Conservation (phyloP, 257 asterid genomes). For the Nicotiana undulata region DNA sequence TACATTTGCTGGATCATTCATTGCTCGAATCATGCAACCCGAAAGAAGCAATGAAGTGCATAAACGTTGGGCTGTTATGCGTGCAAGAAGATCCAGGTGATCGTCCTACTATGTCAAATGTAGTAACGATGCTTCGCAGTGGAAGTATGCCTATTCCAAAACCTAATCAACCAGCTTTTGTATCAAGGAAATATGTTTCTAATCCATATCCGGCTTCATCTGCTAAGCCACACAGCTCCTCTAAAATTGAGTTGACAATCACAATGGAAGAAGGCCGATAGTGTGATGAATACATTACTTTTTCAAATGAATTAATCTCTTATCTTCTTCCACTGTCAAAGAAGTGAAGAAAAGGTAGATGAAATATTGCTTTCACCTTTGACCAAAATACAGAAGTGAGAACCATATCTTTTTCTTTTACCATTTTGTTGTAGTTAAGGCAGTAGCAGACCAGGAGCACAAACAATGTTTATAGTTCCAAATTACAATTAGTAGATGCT, state of each 20-base stretch:
- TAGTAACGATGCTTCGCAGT: slow-evolving; percentile 17
- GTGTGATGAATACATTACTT: neutral
- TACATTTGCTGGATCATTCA: slow-evolving; percentile 10
- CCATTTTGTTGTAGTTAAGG: neutral
- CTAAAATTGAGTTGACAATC: slow-evolving; percentile 3
- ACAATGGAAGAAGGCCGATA: slow-evolving; percentile 8
- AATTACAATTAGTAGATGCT: neutral
- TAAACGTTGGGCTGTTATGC: slow-evolving; percentile 25
- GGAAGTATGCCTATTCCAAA: slow-evolving; percentile 9
- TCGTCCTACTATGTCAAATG: slow-evolving; percentile 26
- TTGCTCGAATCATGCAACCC: slow-evolving; percentile 2
- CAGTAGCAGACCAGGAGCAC: neutral
- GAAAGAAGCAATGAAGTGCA: slow-evolving; percentile 15
- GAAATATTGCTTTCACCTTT: neutral
- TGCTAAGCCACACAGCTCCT: neutral
- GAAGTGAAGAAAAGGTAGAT: neutral
- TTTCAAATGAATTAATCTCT: neutral
- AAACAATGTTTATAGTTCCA: neutral
- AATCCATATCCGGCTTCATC: neutral
- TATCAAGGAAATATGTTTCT: neutral
- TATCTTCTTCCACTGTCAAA: neutral
- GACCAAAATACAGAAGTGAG: neutral
- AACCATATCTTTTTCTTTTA: neutral
- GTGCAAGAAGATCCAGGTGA: slow-evolving; percentile 25
- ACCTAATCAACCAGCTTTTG: slow-evolving; percentile 23